phyloP scores from a whole-genome alignment of 768 basidiomycete genomes.

The Lactarius sanguifluus region DNA sequence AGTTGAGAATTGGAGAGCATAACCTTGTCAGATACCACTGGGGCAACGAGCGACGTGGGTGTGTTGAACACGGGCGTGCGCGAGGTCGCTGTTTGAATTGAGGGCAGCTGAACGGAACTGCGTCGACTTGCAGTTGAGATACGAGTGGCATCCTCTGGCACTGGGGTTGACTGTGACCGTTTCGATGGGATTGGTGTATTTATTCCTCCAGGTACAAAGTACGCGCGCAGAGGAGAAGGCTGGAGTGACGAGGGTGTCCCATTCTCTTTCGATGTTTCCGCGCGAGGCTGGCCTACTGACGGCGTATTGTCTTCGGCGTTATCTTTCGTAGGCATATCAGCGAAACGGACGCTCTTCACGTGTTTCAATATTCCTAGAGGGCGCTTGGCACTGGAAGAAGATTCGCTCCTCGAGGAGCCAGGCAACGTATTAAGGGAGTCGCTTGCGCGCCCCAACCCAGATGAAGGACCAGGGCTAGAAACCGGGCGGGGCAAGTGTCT shows the following conservation, averaged over 20 bases:
- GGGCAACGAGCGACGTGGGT: neutral
- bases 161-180: neutral
- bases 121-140: neutral
- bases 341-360: conserved; percentile 30
- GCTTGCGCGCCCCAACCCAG: neutral
- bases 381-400: conserved; percentile 1
- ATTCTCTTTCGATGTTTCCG: neutral
- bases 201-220: conserved; percentile 13
- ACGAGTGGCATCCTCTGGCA: neutral
- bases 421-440: neutral
- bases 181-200: neutral
- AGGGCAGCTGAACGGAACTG: conserved; percentile 4
- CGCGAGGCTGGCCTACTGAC: neutral
- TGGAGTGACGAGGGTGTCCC: conserved; percentile 16
- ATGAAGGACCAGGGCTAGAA: neutral
- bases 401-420: neutral
- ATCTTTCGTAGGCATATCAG: conserved; percentile 18
- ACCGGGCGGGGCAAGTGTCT: neutral
- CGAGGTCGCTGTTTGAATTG: neutral
- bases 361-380: conserved; percentile 28
- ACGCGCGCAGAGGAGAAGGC: conserved; percentile 24
- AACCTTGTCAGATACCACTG: conserved; percentile 5
- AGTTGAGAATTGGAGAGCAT: conserved; percentile 18
- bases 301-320: neutral
- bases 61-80: neutral